Evolutionary conservation across 345 rosid species (phyloP).

Genomic region (Acer campestre): DNA sequence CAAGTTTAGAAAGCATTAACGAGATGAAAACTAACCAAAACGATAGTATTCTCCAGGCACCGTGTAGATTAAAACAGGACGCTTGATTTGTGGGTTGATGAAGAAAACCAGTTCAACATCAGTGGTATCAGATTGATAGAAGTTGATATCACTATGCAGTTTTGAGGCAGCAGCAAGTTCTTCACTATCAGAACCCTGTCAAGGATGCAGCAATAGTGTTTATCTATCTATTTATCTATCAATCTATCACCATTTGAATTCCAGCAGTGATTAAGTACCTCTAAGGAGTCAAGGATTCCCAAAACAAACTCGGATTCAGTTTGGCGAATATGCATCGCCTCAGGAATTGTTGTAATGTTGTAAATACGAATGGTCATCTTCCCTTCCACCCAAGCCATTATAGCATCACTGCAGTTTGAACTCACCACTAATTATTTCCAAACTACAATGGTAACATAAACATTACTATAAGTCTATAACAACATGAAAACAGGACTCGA

Average conservation of each 20-base stretch:
- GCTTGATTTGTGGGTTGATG: neutral
- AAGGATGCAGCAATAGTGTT: neutral
- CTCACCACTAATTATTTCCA: neutral
- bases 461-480: too few species aligned
- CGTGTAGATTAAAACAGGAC: conserved; percentile 15
- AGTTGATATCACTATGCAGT: conserved; percentile 8
- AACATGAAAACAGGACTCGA: too few species aligned
- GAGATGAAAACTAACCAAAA: conserved; percentile 2
- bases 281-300: conserved; percentile 41
- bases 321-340: conserved; percentile 33
- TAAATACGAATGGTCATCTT: conserved; percentile 36
- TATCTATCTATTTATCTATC: too few species aligned
- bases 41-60: neutral
- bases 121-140: conserved; percentile 15
- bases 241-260: too few species aligned
- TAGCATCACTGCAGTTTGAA: conserved; percentile 35
- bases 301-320: conserved; percentile 40
- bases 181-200: conserved; percentile 14
- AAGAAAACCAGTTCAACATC: neutral
- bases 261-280: conserved; percentile 33
- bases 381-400: conserved; percentile 47
- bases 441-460: neutral
- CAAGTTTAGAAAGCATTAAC: neutral
- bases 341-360: conserved; percentile 35
- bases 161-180: conserved; percentile 19